Evolutionary conservation across 148 eudicot species (phyloP), one percentile per base, ranked within the genome.

Genomic region (Silene latifolia): DNA sequence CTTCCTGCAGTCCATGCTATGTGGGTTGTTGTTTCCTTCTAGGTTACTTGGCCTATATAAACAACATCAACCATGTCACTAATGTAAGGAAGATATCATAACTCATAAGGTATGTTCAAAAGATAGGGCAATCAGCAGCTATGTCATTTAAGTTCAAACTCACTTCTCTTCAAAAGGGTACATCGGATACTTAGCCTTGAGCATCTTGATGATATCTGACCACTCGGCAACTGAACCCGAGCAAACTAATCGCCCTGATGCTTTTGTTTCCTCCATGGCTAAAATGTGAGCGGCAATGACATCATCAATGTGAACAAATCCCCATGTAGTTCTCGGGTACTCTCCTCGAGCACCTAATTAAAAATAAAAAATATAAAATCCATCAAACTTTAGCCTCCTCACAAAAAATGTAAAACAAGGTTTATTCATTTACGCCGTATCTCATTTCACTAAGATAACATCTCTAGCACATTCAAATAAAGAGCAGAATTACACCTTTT

Each of bases 251-350:
- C 96, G 83, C 32, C 96, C 96, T 20, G 90, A 82, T 32, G 92
- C 90, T 77, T 83, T 73, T 9, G 67, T 77, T 70, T 87, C 83
- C 77, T 87, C 96, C 96, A 90, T 90, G 21, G 90, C 96, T 62
- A 90, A 72, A 25, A 90, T 77, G 80, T 90, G 92, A 39, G 92
- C 92, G 74, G 78, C 82, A 20, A 84, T 78, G n/a, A 87, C 88
- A 66, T 90, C 90, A 14, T 88, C 83, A 71, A 86, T 82, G 71
- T 91, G 96, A 74, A 91, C 89, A 62, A 91, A 91, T 46, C 96
- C 96, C n/a, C n/a, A n/a, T 19, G 86, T 42, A 1, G 78, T 79
- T 69, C 87, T 89, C 21, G 85, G 87, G 72, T 83, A 91, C 72
- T 86, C 93, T 76, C 86, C 89, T 67, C 63, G 78, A 59, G 71